A percentile compares a stretch with the other conserved stretches of the same genome.
These are phyloP conservation scores for Gossypium davidsonii DNA, from an alignment of 441 rosid genomes.

Conservation along the genomic window DNA sequence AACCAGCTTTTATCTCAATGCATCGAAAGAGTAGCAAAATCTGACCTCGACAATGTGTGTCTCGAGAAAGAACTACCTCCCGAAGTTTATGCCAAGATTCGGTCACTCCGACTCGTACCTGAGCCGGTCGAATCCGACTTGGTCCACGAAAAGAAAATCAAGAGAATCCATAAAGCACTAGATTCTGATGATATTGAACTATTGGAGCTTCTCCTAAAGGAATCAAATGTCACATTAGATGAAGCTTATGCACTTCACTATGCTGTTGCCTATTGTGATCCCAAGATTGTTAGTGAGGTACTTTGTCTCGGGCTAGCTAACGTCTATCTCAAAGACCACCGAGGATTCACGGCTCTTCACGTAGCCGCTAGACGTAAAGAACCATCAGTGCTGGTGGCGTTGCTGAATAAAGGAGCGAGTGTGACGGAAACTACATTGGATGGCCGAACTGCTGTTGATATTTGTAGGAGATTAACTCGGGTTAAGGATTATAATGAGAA, in stretches of 20 bases:
- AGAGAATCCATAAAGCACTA: conserved; percentile 29
- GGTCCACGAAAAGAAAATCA: conserved; percentile 18
- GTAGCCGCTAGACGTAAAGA: conserved; percentile 32
- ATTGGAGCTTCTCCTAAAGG: conserved; percentile 23
- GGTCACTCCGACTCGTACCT: conserved; percentile 16
- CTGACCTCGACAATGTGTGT: conserved; percentile 23
- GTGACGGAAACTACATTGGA: conserved; percentile 19
- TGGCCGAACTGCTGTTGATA: conserved; percentile 24
- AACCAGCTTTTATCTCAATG: conserved; percentile 22
- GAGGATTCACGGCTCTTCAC: conserved; percentile 30
- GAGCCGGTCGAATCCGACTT: conserved; percentile 11
- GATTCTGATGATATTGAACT: conserved; percentile 33
- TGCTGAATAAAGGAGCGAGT: conserved; percentile 25
- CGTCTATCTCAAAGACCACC: conserved; percentile 18
- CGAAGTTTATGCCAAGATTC: conserved; percentile 17
- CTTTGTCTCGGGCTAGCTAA: conserved; percentile 20
- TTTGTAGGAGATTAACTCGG: conserved; percentile 28
- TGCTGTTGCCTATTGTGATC: conserved; percentile 32
- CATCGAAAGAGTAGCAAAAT: conserved; percentile 21
- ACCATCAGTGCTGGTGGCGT: conserved; percentile 24
- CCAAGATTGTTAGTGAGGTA: conserved; percentile 27
- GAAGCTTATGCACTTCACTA: conserved; percentile 32
- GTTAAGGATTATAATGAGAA: conserved; percentile 27
- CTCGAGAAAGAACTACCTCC: conserved; percentile 29
- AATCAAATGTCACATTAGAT: conserved; percentile 29